These are phyloP conservation scores for Baorangia bicolor DNA, from an alignment of 768 basidiomycete species.

Conservation along the genomic window DNA sequence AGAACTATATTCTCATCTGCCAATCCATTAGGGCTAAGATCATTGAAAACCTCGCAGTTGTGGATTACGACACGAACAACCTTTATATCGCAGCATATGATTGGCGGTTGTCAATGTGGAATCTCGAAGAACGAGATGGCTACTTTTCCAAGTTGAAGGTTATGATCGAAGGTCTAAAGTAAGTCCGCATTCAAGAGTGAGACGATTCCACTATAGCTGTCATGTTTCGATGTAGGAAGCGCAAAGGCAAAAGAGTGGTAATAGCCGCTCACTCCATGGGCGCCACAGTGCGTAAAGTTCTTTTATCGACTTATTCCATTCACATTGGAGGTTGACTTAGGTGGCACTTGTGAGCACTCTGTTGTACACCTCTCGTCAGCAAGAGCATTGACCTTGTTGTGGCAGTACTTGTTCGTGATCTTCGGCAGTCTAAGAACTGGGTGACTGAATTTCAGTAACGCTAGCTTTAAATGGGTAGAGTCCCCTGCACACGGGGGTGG, in stretches of 20 bases:
- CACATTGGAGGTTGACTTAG: slow-evolving; percentile 43
- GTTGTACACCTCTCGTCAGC: neutral
- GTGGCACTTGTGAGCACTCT: slow-evolving; percentile 43
- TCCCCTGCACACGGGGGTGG: slow-evolving; percentile 78
- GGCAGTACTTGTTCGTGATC: slow-evolving; percentile 79
- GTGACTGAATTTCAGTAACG: slow-evolving; percentile 4
- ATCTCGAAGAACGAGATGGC: slow-evolving; percentile 88
- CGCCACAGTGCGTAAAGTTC: slow-evolving; percentile 52
- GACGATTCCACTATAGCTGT: neutral
- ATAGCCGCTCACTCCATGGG: slow-evolving; percentile 89
- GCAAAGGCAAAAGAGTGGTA: slow-evolving; percentile 77
- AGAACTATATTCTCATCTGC: neutral
- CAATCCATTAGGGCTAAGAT: slow-evolving; percentile 69
- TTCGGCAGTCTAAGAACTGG: neutral
- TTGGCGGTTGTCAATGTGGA: slow-evolving; percentile 86
- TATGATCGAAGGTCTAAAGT: slow-evolving; percentile 80
- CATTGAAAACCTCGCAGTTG: slow-evolving; percentile 89
- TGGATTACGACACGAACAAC: slow-evolving; percentile 92
- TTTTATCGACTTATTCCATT: neutral
- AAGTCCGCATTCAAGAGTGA: slow-evolving; percentile 18
- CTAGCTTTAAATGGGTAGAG: slow-evolving; percentile 96
- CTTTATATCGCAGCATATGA: slow-evolving; percentile 84
- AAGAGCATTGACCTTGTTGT: neutral
- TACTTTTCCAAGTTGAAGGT: slow-evolving; percentile 84
- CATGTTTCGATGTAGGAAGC: slow-evolving; percentile 41